A percentile compares a stretch with the other conserved stretches of the same genome.
These are phyloP conservation scores for Marchantia paleacea DNA, from an alignment of 225 moss, liverwort and hornwort genomes.

Conservation along the genomic window DNA sequence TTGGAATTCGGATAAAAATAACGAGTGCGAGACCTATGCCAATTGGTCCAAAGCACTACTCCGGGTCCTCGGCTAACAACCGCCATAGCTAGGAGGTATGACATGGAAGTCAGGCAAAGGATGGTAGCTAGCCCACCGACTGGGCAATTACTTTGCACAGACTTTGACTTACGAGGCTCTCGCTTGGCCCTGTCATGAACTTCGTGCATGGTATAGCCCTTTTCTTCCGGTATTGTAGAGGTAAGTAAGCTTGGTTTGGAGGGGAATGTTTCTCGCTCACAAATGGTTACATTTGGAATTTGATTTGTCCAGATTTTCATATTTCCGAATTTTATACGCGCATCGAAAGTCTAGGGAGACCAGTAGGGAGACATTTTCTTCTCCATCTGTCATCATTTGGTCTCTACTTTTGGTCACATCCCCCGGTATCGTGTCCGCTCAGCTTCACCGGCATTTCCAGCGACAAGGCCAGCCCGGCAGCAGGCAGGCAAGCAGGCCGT, in stretches of 20 bases:
- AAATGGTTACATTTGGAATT: neutral
- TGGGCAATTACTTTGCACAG: neutral
- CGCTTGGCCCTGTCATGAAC: neutral
- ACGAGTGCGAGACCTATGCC: neutral
- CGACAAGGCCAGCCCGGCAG: neutral
- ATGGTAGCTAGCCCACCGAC: neutral
- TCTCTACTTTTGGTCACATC: neutral
- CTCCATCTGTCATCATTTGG: neutral
- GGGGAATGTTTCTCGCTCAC: neutral
- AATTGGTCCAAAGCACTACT: neutral
- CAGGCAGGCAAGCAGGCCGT: no score
- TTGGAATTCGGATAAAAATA: neutral
- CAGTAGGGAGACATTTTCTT: neutral
- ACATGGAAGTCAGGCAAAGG: conserved; percentile 1
- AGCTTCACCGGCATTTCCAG: neutral
- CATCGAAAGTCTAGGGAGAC: neutral
- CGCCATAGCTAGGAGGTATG: conserved; percentile 1
- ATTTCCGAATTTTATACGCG: neutral
- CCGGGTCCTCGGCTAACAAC: conserved; percentile 1
- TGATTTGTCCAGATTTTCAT: neutral
- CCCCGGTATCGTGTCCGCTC: neutral
- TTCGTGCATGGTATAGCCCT: neutral
- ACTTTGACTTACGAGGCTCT: neutral
- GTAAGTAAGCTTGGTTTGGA: neutral
- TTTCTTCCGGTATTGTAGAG: neutral